Conservation (phyloP, 176 grass and related monocot genomes). For the Carex parvula region DNA sequence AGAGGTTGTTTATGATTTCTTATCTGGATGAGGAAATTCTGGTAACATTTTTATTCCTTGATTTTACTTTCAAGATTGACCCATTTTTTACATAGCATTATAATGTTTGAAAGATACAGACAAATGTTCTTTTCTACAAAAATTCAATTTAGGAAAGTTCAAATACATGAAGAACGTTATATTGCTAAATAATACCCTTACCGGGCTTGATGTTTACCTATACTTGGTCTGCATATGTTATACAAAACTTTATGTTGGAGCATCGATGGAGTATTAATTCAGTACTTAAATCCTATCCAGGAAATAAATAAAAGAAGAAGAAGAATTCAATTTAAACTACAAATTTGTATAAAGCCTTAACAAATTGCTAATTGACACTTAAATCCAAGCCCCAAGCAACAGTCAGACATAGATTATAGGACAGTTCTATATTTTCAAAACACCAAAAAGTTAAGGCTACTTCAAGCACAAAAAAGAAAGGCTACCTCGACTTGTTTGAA, state of each 20-base stretch:
- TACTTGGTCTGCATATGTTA: not conserved
- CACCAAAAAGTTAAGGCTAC: too few relatives aligned
- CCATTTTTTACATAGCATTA: not conserved
- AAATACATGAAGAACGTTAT: not conserved
- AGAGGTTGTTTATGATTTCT: slow-evolving; percentile 95
- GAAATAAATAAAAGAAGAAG: not conserved
- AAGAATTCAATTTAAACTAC: not conserved
- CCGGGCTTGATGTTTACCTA: not conserved
- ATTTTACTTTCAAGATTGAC: not conserved
- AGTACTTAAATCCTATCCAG: not conserved
- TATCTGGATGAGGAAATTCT: slow-evolving; percentile 99
- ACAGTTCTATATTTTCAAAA: too few relatives aligned
- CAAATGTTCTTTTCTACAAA: not conserved
- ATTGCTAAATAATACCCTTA: not conserved
- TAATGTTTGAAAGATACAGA: not conserved
- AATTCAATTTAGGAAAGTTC: too few relatives aligned
- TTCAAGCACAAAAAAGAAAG: not conserved
- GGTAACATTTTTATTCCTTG: slow-evolving; percentile 42
- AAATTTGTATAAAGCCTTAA: not conserved
- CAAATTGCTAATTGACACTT: not conserved
- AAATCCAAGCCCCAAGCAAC: not conserved
- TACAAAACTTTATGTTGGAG: not conserved
- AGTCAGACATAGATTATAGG: too few relatives aligned
- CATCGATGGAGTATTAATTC: not conserved
- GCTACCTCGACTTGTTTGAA: not conserved